A percentile compares a stretch with the other conserved stretches of the same genome.
Evolutionary conservation across 2,329 filamentous ascomycete genomes (phyloP).

Genomic region (Fusarium continuum): DNA sequence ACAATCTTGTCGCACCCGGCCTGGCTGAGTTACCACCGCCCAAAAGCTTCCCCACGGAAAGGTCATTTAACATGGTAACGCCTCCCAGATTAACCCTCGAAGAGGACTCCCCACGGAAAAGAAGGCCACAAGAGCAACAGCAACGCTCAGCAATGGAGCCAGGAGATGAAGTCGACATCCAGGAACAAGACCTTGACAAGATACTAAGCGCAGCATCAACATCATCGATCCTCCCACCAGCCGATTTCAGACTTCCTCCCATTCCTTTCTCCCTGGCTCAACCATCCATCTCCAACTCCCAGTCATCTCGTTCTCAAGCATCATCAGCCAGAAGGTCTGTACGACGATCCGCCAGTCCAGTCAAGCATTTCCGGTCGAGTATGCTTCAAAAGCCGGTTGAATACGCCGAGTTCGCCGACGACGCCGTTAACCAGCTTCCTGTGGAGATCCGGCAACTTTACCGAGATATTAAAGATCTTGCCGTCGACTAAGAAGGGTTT

Average conservation of each 20-base stretch:
- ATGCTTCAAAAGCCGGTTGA: not conserved
- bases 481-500: not conserved
- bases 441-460: not conserved
- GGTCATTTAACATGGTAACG: too few species aligned
- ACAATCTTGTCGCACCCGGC: too few species aligned
- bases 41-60: too few species aligned
- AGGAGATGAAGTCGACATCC: not conserved
- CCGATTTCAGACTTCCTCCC: not conserved
- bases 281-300: not conserved
- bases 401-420: not conserved
- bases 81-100: too few species aligned
- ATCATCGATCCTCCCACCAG: not conserved
- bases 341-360: not conserved
- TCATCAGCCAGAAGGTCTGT: not conserved
- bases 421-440: not conserved
- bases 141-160: not conserved
- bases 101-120: too few species aligned
- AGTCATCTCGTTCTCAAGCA: not conserved
- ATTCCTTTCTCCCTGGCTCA: not conserved
- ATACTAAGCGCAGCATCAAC: not conserved
- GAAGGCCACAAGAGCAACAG: too few species aligned
- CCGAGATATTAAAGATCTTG: not conserved
- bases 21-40: too few species aligned
- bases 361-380: not conserved
- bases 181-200: not conserved